Percentiles rank a stretch among this genome's conserved stretches.
These are phyloP conservation scores for Rubroshorea leprosula DNA, from an alignment of 345 rosid genomes.

Conservation along the genomic window DNA sequence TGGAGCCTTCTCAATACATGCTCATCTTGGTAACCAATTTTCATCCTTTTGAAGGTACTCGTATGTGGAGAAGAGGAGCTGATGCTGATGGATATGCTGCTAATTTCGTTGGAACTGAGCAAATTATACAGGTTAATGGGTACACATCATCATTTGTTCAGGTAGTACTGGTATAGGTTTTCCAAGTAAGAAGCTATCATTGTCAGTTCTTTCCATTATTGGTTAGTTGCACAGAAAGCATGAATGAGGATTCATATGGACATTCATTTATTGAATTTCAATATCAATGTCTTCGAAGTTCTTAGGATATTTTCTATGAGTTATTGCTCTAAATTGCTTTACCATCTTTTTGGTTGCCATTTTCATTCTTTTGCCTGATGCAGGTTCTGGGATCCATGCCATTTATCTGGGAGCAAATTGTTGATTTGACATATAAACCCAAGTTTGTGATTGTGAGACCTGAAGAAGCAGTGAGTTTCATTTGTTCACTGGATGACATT, in stretches of 20 bases:
- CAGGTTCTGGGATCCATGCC: slow-evolving; percentile 97
- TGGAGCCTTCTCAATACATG: slow-evolving; percentile 5
- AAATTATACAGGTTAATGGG: slow-evolving; percentile 86
- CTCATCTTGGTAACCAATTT: slow-evolving; percentile 7
- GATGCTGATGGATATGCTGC: slow-evolving; percentile 97
- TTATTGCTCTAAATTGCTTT: not conserved
- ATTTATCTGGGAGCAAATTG: slow-evolving; percentile 91
- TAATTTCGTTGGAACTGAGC: slow-evolving; percentile 95
- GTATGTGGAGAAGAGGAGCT: slow-evolving; percentile 99
- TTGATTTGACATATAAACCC: slow-evolving; percentile 92
- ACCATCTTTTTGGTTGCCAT: not conserved
- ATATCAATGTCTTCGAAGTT: not conserved
- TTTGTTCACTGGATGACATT: slow-evolving; percentile 9
- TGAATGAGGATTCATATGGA: slow-evolving; percentile 1
- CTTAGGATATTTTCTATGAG: not conserved
- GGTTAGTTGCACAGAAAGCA: not conserved
- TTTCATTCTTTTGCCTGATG: slow-evolving; percentile 14
- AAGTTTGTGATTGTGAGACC: slow-evolving; percentile 84
- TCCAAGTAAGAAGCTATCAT: not conserved
- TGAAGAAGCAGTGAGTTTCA: slow-evolving; percentile 82
- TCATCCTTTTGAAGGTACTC: slow-evolving; percentile 58
- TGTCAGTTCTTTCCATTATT: not conserved
- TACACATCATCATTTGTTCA: slow-evolving; percentile 64
- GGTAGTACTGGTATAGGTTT: slow-evolving; percentile 25
- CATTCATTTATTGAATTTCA: too few relatives aligned